Base-by-base conservation (phyloP, 257 asterid genomes). In the Coffea canephora region DNA sequence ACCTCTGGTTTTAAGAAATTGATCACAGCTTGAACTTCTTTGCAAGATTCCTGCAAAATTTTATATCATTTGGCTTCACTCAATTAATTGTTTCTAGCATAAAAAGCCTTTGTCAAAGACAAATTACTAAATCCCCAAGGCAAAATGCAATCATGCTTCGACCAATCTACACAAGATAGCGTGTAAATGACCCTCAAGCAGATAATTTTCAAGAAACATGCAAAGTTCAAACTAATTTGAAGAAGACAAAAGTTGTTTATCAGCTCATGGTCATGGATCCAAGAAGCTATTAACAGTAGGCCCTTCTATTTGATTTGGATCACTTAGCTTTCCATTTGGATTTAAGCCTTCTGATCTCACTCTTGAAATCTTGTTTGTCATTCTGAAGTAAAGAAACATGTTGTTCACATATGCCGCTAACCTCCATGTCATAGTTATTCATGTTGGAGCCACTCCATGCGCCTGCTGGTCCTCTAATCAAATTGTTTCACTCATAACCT, bases 1-100 rank as follows among this genome's bases (percentile, higher is more conserved):
- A 93, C 97, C 97, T 91, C 89, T 23, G 97, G 96, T 87, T 91
- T 88, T 89, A 95, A 85, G 86, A 86, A 89, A 83, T 87, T 92
- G 80, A 95, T 93, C 80, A 91, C 94, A 61, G 94, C 90, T 83
- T 90, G 83, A 73, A 95, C 99, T 88, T 95, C 94, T 78, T 85
- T 34, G 91, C 98, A 93, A 48, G 99, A 95, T 75, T 95, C 97
- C 98, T 95, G 85, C 77, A 70, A 67, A 46, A 61, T 6, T 67
- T 10, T 55, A 25, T 57, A 16, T 61, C 43, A 39, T 57, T 59
- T 23, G 25, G 69, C 18, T 61, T 55, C 69, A 41, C 12, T 25
- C 21, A 54, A 31, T 57, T 14, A 10, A 3, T 36, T 21, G 39
- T 34, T 39, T 7, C 50, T 75, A 36, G 27, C 78, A 57, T 11